Base-by-base conservation (phyloP, 1,139 yeast species). In the Pichiaceae sp. region DNA sequence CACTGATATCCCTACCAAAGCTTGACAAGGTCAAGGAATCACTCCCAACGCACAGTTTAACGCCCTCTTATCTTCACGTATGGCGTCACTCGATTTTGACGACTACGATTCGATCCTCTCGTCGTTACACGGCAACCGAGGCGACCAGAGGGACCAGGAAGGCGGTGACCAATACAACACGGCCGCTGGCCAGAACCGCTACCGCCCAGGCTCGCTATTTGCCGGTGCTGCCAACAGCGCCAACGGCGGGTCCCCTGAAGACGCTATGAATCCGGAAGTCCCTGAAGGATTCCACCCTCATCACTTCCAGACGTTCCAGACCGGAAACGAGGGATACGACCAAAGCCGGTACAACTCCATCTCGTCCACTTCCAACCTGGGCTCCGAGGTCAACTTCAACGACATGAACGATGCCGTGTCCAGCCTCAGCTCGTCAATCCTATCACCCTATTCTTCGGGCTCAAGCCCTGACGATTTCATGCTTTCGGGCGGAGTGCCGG, bases 401-500 rank as follows among this genome's bases (percentile, higher is more conserved):
- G 58, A 54, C 11, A 35, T 54, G 12, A 52, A 52, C 33, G 57
- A 54, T 38, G 57, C 54, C 1, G 44, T 53, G 34, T 48, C 53
- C 32, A 47, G 52, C 27, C 43, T 54, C 23, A 45, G 48, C 27
- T 49, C 57, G 1, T 50, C 54, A 0, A 46, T 48, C 4, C 36
- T 55, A 23, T 53, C 59, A 3, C 59, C 62, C 4, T 54, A 54
- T 34, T 53, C 59, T 5, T 46, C 53, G 9, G 61, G 59, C 4
- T 57, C 62, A 3, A 56, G 60, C 2, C 62, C 62, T 2, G 61
- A 56, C 33, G 57, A 48, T 17, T 46, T 54, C 29, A 42, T 53
- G 17, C 36, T 50, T 4, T 42, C 45, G 20, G 40, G 25, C 31
- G 18, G n/a, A 17, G 20, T 15, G 7, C n/a, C 31, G 7, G 9